Percentiles rank a stretch among this genome's conserved stretches.
phyloP scores from a whole-genome alignment of 805 yeast species.

The Candida vartiovaarae region DNA sequence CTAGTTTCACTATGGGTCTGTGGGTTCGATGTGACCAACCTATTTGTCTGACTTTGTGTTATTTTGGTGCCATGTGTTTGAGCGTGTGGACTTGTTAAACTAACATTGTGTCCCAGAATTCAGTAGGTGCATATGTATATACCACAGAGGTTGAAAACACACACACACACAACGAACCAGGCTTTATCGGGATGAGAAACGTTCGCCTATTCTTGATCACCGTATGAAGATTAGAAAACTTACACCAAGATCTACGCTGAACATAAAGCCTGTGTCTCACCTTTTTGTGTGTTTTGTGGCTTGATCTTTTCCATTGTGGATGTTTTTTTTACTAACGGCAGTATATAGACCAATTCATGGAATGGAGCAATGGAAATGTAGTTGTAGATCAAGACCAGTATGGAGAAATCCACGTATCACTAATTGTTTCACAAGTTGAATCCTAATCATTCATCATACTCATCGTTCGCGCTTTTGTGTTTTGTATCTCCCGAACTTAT shows the following conservation, averaged over 20 bases:
- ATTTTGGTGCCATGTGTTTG: background rate
- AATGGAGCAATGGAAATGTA: no score
- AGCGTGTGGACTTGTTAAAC: background rate
- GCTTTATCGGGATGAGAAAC: constrained; percentile 30
- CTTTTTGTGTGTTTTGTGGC: background rate
- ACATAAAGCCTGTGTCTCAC: background rate
- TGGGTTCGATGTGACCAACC: constrained; percentile 29
- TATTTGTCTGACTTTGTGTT: constrained; percentile 9
- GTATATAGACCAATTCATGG: no score
- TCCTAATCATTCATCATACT: no score
- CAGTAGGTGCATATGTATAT: background rate
- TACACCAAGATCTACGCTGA: constrained; percentile 40
- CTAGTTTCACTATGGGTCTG: constrained; percentile 36
- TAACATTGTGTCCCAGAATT: background rate
- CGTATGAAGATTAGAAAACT: constrained; percentile 29
- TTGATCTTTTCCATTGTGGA: no score
- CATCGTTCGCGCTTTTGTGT: no score
- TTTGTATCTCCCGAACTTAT: no score
- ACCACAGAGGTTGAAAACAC: background rate
- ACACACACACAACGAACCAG: background rate
- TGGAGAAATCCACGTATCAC: no score
- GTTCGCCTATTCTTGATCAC: constrained; percentile 27
- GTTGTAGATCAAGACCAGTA: no score
- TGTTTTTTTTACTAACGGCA: no score
- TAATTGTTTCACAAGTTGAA: no score